Percentiles rank a stretch among this genome's conserved stretches.
Evolutionary conservation across 208 protist species (phyloP).

Genomic region (Trypanosoma conorhini): DNA sequence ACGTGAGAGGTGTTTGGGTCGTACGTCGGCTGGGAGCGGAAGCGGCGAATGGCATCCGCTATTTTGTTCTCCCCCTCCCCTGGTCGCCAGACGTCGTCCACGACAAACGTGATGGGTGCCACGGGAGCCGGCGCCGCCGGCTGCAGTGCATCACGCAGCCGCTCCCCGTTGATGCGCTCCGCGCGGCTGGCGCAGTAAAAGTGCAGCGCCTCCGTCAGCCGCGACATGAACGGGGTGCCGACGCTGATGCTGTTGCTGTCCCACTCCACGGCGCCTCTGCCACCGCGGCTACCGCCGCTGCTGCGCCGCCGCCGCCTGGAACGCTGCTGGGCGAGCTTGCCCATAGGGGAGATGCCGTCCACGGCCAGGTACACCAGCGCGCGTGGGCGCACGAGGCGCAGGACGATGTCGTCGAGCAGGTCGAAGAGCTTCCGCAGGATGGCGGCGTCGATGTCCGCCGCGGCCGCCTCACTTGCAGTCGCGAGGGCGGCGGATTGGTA

Average conservation of each 20-base stretch:
- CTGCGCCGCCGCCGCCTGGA: slow-evolving; percentile 90
- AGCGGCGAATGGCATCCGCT: slow-evolving; percentile 73
- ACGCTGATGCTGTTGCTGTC: slow-evolving; percentile 88
- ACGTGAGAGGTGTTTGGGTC: slow-evolving; percentile 97
- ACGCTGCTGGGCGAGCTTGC: slow-evolving; percentile 99
- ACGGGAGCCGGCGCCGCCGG: background rate
- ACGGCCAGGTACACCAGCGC: slow-evolving; percentile 97
- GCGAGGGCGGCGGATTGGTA: slow-evolving; percentile 79
- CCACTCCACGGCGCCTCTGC: slow-evolving; percentile 35
- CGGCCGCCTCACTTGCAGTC: slow-evolving; percentile 34
- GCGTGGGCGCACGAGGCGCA: slow-evolving; percentile 91
- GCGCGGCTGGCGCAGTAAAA: slow-evolving; percentile 75
- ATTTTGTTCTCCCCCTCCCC: slow-evolving; percentile 97
- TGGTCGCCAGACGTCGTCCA: slow-evolving; percentile 94
- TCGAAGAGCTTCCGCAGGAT: slow-evolving; percentile 73
- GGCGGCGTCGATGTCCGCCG: slow-evolving; percentile 65
- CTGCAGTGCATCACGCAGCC: slow-evolving; percentile 35
- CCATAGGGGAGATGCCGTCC: slow-evolving; percentile 97
- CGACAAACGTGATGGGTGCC: slow-evolving; percentile 84
- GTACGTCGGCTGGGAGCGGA: slow-evolving; percentile 90
- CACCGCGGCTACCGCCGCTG: slow-evolving; percentile 47
- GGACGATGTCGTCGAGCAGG: slow-evolving; percentile 77
- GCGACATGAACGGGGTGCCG: slow-evolving; percentile 85
- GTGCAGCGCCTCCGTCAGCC: slow-evolving; percentile 73
- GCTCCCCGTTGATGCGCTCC: slow-evolving; percentile 88